Evolutionary conservation across 2,329 filamentous ascomycete species (phyloP).

Genomic region (Trichocomaceae sp.): DNA sequence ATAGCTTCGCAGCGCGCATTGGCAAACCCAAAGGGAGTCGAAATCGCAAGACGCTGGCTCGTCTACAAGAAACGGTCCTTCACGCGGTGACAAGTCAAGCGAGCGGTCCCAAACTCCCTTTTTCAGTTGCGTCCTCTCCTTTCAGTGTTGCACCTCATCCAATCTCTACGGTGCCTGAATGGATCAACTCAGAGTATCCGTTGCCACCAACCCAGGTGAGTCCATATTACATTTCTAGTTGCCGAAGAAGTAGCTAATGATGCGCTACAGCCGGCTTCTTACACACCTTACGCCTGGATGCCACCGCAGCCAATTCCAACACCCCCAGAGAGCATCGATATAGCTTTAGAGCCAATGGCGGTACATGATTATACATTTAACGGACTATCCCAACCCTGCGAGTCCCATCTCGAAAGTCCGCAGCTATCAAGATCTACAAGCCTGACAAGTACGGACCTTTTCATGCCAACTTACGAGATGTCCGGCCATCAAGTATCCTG

Average conservation of each 20-base stretch:
- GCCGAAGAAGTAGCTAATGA: not conserved
- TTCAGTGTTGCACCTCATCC: slow-evolving; percentile 1
- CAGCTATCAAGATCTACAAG: not conserved
- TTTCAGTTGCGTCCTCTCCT: not conserved
- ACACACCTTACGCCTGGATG: slow-evolving; percentile 4
- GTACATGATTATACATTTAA: not conserved
- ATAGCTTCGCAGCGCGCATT: slow-evolving; percentile 13
- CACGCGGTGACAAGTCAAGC: slow-evolving; percentile 1
- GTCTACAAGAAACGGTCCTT: slow-evolving; percentile 9
- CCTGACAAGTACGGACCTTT: not conserved
- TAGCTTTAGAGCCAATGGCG: not conserved
- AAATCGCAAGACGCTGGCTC: slow-evolving; percentile 13
- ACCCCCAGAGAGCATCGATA: slow-evolving; percentile 6
- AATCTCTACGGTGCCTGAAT: not conserved
- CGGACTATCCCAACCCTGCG: not conserved
- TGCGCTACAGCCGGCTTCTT: not conserved
- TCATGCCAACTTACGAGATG: not conserved
- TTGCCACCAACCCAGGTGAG: not conserved
- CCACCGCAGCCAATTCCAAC: slow-evolving; percentile 6
- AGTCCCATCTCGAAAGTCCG: not conserved
- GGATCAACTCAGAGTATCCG: slow-evolving; percentile 4
- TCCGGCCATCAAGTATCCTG: not conserved
- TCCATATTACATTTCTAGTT: not conserved
- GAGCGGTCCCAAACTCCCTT: not conserved
- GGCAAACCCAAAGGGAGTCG: slow-evolving; percentile 14